Percentiles rank a stretch among this genome's conserved stretches.
phyloP scores from a whole-genome alignment of 768 basidiomycete genomes.

The Roridomyces roridus region DNA sequence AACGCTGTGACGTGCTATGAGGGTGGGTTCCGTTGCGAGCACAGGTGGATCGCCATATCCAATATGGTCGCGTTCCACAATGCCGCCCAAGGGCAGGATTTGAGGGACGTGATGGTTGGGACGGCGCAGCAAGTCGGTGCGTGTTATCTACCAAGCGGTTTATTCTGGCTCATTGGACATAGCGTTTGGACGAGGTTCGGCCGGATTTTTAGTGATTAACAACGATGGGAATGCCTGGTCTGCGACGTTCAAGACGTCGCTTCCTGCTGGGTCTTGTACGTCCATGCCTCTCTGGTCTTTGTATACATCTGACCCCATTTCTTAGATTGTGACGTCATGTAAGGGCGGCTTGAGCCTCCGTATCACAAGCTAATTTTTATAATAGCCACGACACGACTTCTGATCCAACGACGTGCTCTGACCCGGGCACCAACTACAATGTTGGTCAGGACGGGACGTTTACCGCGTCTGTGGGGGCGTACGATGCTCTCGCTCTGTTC shows the following conservation, averaged over 20 bases:
- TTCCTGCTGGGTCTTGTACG: constrained; percentile 44
- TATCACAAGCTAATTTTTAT: too few species aligned
- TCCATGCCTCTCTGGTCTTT: neutral
- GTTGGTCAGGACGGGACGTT: too few species aligned
- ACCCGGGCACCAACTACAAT: too few species aligned
- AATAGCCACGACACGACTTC: too few species aligned
- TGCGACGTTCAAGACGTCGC: constrained; percentile 42
- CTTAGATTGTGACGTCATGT: neutral
- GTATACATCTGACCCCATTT: neutral
- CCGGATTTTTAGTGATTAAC: constrained; percentile 52
- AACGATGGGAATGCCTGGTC: constrained; percentile 45
- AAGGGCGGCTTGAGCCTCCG: neutral
- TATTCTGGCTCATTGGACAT: constrained; percentile 14
- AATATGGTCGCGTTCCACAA: constrained; percentile 24
- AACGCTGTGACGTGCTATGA: constrained; percentile 36
- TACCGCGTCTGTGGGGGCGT: too few species aligned
- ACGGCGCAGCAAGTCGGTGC: constrained; percentile 38
- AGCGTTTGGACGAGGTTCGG: constrained; percentile 31
- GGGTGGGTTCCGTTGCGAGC: constrained; percentile 44
- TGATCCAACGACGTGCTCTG: too few species aligned
- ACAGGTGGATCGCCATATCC: constrained; percentile 16
- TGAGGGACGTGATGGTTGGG: constrained; percentile 23
- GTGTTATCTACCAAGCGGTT: constrained; percentile 41
- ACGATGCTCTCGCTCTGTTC: too few species aligned
- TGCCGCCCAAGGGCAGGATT: constrained; percentile 13